Evolutionary conservation across 1,284 basidiomycete species (phyloP).

Genomic region (Exobasidium rhododendri): DNA sequence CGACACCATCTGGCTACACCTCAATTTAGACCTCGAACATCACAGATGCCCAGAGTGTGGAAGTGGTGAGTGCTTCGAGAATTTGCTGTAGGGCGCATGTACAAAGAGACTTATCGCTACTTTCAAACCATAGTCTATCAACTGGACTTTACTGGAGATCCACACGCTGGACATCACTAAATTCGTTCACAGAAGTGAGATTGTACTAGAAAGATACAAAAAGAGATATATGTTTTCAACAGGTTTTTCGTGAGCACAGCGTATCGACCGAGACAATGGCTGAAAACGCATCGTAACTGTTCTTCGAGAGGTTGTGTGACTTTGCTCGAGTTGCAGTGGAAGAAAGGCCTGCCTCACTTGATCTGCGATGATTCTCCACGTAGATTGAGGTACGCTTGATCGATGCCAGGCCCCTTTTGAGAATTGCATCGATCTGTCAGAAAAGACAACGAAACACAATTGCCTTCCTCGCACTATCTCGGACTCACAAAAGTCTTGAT

Average conservation of each 20-base stretch:
- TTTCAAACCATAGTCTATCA: slow-evolving; percentile 43
- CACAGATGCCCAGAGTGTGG: slow-evolving; percentile 53
- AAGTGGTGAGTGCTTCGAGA: slow-evolving; percentile 44
- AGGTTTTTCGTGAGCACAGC: no score
- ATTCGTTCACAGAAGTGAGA: no score
- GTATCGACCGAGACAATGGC: no score
- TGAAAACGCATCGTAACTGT: no score
- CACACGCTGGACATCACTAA: slow-evolving; percentile 7
- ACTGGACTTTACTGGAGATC: slow-evolving; percentile 30
- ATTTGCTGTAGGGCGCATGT: no score
- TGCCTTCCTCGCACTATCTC: neutral
- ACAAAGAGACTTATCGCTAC: no score
- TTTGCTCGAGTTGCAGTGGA: neutral
- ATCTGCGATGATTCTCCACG: slow-evolving; percentile 48
- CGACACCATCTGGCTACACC: slow-evolving; percentile 51
- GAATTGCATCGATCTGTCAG: neutral
- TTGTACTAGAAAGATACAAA: no score
- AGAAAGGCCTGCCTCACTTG: slow-evolving; percentile 19
- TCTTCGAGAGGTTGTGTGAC: no score
- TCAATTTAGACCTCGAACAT: slow-evolving; percentile 42
- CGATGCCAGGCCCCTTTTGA: slow-evolving; percentile 42
- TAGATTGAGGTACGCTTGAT: slow-evolving; percentile 46
- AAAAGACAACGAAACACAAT: neutral
- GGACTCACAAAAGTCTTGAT: slow-evolving; percentile 71
- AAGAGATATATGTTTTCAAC: no score